phyloP scores from a whole-genome alignment of 495 filamentous ascomycete genomes.

The Lasiosphaeria miniovina region DNA sequence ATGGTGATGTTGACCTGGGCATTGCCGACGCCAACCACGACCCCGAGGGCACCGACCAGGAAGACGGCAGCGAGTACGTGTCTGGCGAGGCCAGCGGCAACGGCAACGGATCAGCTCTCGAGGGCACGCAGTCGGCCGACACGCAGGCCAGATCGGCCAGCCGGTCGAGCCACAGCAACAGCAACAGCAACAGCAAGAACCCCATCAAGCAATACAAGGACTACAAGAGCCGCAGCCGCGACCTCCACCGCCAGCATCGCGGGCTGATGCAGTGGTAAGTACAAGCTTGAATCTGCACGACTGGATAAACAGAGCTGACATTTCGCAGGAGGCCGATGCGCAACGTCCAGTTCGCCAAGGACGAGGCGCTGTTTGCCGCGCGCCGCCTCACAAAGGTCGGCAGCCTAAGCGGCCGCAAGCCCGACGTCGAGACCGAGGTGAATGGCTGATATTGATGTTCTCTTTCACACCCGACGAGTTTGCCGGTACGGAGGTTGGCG shows the following conservation, averaged over 20 bases:
- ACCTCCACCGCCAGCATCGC: constrained; percentile 65
- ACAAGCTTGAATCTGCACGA: not conserved
- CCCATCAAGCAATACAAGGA: constrained; percentile 47
- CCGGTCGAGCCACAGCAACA: constrained; percentile 12
- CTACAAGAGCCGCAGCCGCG: constrained; percentile 52
- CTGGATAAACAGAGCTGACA: constrained; percentile 1
- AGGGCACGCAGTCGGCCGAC: constrained; percentile 18
- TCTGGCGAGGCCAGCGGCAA: constrained; percentile 11
- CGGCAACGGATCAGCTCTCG: constrained; percentile 3
- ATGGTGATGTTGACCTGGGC: constrained; percentile 41
- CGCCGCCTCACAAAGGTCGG: constrained; percentile 56
- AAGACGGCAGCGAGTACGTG: constrained; percentile 2
- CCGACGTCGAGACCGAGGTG: constrained; percentile 69
- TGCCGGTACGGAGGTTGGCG: too few relatives aligned
- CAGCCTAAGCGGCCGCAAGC: constrained; percentile 56
- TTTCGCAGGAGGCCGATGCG: constrained; percentile 53
- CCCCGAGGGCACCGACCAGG: not conserved
- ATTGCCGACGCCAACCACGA: constrained; percentile 39
- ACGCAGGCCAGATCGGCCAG: constrained; percentile 12
- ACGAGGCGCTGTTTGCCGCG: constrained; percentile 62
- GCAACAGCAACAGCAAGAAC: constrained; percentile 33
- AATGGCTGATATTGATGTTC: constrained; percentile 6
- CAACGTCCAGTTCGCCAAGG: constrained; percentile 67
- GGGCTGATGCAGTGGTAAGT: constrained; percentile 71
- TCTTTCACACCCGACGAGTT: too few relatives aligned